Evolutionary conservation across 2,329 filamentous ascomycete genomes (phyloP), one percentile per base, ranked within the genome.

Genomic region (Nothophoma quercina): DNA sequence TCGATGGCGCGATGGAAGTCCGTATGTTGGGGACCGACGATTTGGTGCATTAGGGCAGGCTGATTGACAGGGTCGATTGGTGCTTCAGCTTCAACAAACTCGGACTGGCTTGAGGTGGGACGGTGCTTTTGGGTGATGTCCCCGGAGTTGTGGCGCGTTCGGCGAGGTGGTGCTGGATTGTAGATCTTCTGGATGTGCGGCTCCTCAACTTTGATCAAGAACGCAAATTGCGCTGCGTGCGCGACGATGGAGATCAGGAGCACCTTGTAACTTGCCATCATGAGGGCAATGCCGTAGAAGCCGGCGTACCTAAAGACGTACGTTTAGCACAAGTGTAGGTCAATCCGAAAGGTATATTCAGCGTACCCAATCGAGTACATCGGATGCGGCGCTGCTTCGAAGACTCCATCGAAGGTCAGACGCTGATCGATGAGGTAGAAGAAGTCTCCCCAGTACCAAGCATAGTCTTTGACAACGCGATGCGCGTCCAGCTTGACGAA

Each of bases 401-500:
- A 99, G 58, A 99, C 95, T 50, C 95, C 95, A 71, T 99, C 95
- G 75, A 99, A 99, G 41, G 93, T 98, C 73, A 99, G 82, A 71
- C 96, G 91, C 78, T 98, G 93, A 76, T 99, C 95, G 74, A 99
- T 91, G 69, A 99, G 87, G 77, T 92, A 99, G 82, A 98, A 99
- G 78, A 98, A 98, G 76, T 99, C 95, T 56, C 95, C 95, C 95
- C 95, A 99, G 77, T 98, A 99, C 95, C 95, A 99, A 22, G 95
- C 95, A 78, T 93, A 99, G 77, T 99, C 95, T 77, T 98, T 98
- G 71, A 99, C 95, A 41, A 99, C 95, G 56, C 95, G 85, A 75
- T 99, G 95, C 16, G 95, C 95, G 76, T 99, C 95, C 57, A 99
- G 83, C 78, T 99, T 99, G 59, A 99, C 95, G 93, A 95, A 98